phyloP scores from a whole-genome alignment of 164 flowering plant genomes.

The Nymphaea colorata region DNA sequence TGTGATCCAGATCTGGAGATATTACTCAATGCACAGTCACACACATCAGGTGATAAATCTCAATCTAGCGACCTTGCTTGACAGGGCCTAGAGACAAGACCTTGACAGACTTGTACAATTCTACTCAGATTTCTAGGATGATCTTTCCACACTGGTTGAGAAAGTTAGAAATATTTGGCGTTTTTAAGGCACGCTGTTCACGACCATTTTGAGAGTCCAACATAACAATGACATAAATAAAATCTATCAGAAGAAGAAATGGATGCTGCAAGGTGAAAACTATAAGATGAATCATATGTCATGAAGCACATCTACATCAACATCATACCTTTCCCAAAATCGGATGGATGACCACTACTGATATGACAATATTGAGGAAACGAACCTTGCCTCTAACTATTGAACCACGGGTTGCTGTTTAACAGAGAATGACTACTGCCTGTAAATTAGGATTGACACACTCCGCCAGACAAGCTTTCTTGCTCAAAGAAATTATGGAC shows the following conservation, averaged over 20 bases:
- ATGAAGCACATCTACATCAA: no score
- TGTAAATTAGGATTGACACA: not conserved
- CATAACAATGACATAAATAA: not conserved
- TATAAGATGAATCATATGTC: no score
- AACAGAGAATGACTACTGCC: not conserved
- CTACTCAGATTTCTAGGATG: not conserved
- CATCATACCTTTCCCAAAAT: not conserved
- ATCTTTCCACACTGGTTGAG: not conserved
- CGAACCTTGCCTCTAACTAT: not conserved
- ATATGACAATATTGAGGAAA: not conserved
- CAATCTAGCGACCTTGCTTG: not conserved
- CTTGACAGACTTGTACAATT: not conserved
- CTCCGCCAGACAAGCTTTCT: slow-evolving; percentile 16
- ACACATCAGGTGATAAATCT: not conserved
- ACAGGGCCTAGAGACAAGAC: not conserved
- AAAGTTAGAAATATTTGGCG: not conserved
- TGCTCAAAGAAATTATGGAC: slow-evolving; percentile 80
- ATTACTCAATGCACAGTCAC: not conserved
- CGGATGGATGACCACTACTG: not conserved
- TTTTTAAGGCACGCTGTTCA: not conserved
- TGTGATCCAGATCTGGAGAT: slow-evolving; percentile 16
- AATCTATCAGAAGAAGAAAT: not conserved
- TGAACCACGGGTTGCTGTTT: not conserved
- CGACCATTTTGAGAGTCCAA: not conserved
- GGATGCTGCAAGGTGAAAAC: no score